Percentiles rank a stretch among this genome's conserved stretches.
phyloP scores from a whole-genome alignment of 225 moss, liverwort and hornwort genomes.

The Ulota crispa region DNA sequence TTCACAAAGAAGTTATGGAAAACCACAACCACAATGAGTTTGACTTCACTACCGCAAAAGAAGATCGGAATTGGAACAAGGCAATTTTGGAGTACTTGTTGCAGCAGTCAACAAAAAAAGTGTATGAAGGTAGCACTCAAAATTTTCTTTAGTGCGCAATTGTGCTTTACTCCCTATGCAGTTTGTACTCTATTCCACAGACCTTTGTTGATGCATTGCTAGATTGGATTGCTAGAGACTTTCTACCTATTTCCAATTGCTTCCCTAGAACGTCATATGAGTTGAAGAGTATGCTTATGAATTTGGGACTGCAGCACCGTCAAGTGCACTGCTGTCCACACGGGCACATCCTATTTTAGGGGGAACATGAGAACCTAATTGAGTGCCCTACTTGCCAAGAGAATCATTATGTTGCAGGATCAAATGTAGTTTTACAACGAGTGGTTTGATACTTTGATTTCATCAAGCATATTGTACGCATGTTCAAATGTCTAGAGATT shows the following conservation, averaged over 20 bases:
- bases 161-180: not conserved
- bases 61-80: not conserved
- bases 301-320: not conserved
- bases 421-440: too few species aligned
- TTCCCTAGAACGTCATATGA: not conserved
- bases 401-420: too few species aligned
- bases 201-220: not conserved
- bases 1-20: too few species aligned
- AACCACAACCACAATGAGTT: too few species aligned
- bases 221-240: not conserved
- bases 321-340: not conserved
- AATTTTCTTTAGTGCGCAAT: not conserved
- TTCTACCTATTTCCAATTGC: not conserved
- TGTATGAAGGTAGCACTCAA: not conserved
- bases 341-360: not conserved
- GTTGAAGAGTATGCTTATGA: not conserved
- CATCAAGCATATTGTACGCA: too few species aligned
- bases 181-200: not conserved
- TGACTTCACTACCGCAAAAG: not conserved
- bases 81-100: not conserved
- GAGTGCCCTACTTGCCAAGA: too few species aligned
- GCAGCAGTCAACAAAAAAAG: not conserved
- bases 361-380: too few species aligned
- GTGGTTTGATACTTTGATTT: too few species aligned
- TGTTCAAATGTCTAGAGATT: too few species aligned